phyloP scores from a whole-genome alignment of 2,329 filamentous ascomycete genomes.

The Colletotrichum lentis region DNA sequence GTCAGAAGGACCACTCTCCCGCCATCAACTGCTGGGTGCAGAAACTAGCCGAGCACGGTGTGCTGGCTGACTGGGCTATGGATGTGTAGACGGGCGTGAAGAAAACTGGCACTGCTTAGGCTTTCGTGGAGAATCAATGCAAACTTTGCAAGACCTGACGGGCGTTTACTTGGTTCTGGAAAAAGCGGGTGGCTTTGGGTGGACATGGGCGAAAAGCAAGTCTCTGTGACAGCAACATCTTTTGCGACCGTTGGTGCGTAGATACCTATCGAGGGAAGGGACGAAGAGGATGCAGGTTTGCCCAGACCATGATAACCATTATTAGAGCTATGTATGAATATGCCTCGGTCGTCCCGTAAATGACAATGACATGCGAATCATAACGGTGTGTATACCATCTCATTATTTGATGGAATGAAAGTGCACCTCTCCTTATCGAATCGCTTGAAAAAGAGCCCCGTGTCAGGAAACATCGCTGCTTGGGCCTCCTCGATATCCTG shows the following conservation, averaged over 20 bases:
- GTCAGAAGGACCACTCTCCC: slow-evolving; percentile 73
- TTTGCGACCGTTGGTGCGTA: background rate
- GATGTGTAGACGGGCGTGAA: slow-evolving; percentile 15
- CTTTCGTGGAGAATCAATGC: background rate
- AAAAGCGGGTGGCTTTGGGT: slow-evolving; percentile 1
- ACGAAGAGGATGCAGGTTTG: background rate
- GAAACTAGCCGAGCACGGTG: slow-evolving; percentile 71
- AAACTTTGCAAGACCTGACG: slow-evolving; percentile 3
- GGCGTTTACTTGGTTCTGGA: background rate
- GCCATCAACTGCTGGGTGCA: slow-evolving; percentile 74
- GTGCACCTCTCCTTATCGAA: slow-evolving; percentile 72
- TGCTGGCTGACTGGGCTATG: slow-evolving; percentile 57
- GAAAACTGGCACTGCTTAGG: background rate
- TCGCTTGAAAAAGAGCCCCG: slow-evolving; percentile 87
- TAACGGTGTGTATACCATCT: slow-evolving; percentile 28
- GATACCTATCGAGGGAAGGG: background rate
- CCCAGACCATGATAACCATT: background rate
- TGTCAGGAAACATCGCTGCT: slow-evolving; percentile 69
- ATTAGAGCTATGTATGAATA: background rate
- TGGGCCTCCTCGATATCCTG: slow-evolving; percentile 23
- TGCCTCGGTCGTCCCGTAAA: background rate
- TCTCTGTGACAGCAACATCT: background rate
- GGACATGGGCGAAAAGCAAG: background rate
- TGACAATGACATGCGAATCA: background rate
- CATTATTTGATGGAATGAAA: slow-evolving; percentile 64